Base-by-base conservation (phyloP, 176 grass and related monocot species). In the Carex pumila region DNA sequence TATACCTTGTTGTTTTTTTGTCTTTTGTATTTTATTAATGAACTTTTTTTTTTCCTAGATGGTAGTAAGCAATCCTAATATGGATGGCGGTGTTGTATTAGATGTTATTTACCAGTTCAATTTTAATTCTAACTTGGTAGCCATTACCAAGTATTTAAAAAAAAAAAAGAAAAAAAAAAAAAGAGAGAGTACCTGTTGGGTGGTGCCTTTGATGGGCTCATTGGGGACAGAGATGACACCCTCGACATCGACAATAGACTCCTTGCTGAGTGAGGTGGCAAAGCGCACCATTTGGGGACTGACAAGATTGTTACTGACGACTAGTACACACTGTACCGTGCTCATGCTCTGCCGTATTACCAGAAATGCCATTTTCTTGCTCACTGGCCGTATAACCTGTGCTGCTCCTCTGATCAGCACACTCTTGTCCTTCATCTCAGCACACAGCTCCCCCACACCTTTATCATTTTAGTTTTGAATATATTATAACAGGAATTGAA, bases 301-400 rank as follows among this genome's bases (percentile, higher is more conserved):
- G 85, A 95, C 89, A 0, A 90, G 60, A 52, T 93, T 88, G 15
- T 79, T 83, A 67, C 77, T 87, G 71, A 90, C 91, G 7, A 91
- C 88, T 18, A 98, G 89, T 21, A 98, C 89, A 79, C 95, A 94
- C 88, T 95, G 95, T 6, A 98, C 89, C 1, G 92, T 98, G 91
- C 86, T 92, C 91, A 90, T 91, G 84, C 71, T 72, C 64, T 93
- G 86, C 58, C 95, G 87, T 31, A 98, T 55, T 31, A 98, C 95
- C 5, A 95, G 49, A 86, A 98, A 98, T 2, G 91, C 95, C 95
- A 95, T 98, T 87, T 98, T 98, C 91, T 93, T 98, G 88, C 93
- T 89, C 36, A 94, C 92, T 0, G 91, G 92, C 21, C 92, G 86
- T 77, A 95, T 87, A 0, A 75, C 78, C 45, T 95, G 92, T 61